A percentile compares a stretch with the other conserved stretches of the same genome.
Conservation (phyloP, 495 filamentous ascomycete genomes). For the Ramalina peruviana region DNA sequence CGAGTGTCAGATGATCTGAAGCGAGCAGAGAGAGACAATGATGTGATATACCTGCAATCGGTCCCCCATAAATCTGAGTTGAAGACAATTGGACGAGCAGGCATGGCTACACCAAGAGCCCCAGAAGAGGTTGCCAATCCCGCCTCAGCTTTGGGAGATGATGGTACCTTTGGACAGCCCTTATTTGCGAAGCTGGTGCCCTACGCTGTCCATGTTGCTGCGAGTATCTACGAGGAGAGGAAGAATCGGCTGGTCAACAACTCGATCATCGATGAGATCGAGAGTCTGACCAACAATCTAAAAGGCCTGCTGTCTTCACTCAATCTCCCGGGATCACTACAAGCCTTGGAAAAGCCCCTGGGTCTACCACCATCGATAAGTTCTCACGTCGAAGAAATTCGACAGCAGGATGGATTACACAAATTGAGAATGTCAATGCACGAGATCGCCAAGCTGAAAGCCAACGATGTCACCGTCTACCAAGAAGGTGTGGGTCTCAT, state of each 20-base stretch:
- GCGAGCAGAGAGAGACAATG: constrained; percentile 89
- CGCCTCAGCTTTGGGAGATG: constrained; percentile 62
- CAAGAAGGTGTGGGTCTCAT: constrained; percentile 69
- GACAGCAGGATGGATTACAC: constrained; percentile 77
- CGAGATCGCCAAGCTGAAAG: constrained; percentile 75
- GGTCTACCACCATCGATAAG: constrained; percentile 74
- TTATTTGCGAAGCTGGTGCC: constrained; percentile 87
- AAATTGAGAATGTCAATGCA: constrained; percentile 61
- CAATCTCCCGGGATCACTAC: constrained; percentile 83
- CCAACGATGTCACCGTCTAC: constrained; percentile 58
- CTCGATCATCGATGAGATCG: constrained; percentile 70
- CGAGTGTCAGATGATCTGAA: constrained; percentile 78
- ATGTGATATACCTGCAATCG: constrained; percentile 75
- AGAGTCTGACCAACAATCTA: constrained; percentile 63
- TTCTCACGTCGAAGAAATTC: constrained; percentile 86
- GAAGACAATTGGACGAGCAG: constrained; percentile 68
- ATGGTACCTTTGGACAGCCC: constrained; percentile 64
- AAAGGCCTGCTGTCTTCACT: constrained; percentile 70
- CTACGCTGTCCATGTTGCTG: constrained; percentile 87
- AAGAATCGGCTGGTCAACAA: constrained; percentile 79
- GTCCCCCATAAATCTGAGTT: constrained; percentile 85
- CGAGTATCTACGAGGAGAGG: constrained; percentile 88
- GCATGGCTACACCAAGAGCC: constrained; percentile 70
- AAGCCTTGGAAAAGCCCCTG: constrained; percentile 88
- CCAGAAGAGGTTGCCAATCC: constrained; percentile 76